Percentiles rank a stretch among this genome's conserved stretches.
These are phyloP conservation scores for Plantago ovata DNA, from an alignment of 257 asterid species.

Conservation along the genomic window DNA sequence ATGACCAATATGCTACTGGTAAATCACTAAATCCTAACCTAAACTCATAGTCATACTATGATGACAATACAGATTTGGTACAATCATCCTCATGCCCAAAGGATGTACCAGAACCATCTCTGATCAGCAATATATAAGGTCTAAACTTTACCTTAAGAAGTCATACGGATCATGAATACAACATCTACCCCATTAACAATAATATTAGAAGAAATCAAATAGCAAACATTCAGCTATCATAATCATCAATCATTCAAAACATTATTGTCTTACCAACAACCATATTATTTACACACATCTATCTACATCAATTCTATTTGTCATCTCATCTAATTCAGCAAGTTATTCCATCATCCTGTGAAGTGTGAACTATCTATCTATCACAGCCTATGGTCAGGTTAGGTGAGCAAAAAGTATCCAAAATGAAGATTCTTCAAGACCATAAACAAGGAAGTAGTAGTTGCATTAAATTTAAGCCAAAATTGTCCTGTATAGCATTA, in stretches of 20 bases:
- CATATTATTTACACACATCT: not conserved
- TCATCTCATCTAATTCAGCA: not conserved
- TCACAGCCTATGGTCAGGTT: not conserved
- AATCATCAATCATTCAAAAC: not conserved
- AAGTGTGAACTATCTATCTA: not conserved
- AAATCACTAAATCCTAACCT: no score
- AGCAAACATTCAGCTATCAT: not conserved
- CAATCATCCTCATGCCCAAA: no score
- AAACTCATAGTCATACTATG: no score
- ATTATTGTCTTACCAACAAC: constrained; percentile 3
- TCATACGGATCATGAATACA: no score
- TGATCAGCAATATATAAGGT: no score
- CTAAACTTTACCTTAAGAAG: no score
- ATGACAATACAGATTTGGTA: no score
- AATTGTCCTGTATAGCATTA: not conserved
- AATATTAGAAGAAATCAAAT: no score
- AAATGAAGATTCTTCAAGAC: not conserved
- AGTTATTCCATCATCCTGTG: not conserved
- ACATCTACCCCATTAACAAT: no score
- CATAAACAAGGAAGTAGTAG: not conserved
- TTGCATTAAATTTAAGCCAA: not conserved
- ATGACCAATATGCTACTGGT: no score
- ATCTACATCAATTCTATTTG: not conserved
- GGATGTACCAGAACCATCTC: no score
- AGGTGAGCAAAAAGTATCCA: not conserved